Evolutionary conservation across 2,329 filamentous ascomycete species (phyloP).

Genomic region (Madurella fahalii): DNA sequence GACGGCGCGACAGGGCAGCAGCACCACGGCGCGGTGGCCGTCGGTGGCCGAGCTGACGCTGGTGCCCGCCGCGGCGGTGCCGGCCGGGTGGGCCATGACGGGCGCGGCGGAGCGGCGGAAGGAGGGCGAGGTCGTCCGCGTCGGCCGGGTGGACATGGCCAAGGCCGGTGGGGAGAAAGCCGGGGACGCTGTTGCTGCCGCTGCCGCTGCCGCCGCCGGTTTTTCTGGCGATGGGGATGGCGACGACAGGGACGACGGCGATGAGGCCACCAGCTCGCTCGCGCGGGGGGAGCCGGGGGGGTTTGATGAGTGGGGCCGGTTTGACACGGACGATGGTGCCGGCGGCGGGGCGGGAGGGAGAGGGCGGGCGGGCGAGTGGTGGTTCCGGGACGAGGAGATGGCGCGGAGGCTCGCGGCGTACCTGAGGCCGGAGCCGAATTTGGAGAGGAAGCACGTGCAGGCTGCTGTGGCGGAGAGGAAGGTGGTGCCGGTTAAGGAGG

Average conservation of each 20-base stretch:
- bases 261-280: neutral
- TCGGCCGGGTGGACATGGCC: conserved; percentile 30
- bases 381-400: conserved; percentile 47
- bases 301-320: conserved; percentile 47
- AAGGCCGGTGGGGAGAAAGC: neutral
- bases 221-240: conserved; percentile 23
- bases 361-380: conserved; percentile 31
- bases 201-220: no score
- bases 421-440: conserved; percentile 36
- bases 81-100: conserved; percentile 33
- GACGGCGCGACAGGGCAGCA: conserved; percentile 19
- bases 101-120: conserved; percentile 30
- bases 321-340: conserved; percentile 31
- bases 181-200: neutral
- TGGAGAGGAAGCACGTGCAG: conserved; percentile 31
- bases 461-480: conserved; percentile 31
- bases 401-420: conserved; percentile 42
- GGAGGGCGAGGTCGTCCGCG: conserved; percentile 31
- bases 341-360: neutral
- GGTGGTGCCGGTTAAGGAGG: conserved; percentile 31
- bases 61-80: conserved; percentile 41
- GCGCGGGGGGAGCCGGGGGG: conserved; percentile 6
- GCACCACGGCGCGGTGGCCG: conserved; percentile 31
- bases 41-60: conserved; percentile 41
- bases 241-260: conserved; percentile 9